These are phyloP conservation scores for Iris pallida DNA, from an alignment of 116 monocot genomes.

Conservation along the genomic window DNA sequence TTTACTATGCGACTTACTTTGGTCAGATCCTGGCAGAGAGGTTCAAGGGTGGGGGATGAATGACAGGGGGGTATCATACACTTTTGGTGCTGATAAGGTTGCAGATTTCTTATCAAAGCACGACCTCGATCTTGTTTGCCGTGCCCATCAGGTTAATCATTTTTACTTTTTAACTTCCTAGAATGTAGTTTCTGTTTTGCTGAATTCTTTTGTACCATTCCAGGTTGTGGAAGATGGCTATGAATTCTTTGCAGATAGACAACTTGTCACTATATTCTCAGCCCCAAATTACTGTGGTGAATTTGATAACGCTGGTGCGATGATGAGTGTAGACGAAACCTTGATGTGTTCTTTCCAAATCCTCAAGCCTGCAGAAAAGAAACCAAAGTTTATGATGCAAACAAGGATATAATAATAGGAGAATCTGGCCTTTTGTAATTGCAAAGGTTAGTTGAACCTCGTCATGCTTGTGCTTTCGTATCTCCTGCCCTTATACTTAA, in stretches of 20 bases:
- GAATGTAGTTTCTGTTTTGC: neutral
- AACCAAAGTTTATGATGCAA: conserved; percentile 33
- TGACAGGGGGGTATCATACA: conserved; percentile 88
- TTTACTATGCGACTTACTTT: conserved; percentile 79
- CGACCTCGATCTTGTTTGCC: conserved; percentile 78
- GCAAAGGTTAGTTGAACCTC: conserved; percentile 14
- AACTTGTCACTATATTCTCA: conserved; percentile 77
- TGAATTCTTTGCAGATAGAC: conserved; percentile 76
- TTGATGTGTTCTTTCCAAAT: conserved; percentile 71
- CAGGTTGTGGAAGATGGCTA: conserved; percentile 81
- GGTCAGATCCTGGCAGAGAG: conserved; percentile 78
- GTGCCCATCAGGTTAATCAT: conserved; percentile 73
- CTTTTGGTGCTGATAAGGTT: conserved; percentile 75
- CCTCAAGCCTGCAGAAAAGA: conserved; percentile 60
- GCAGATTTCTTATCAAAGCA: conserved; percentile 62
- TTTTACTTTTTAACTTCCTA: neutral
- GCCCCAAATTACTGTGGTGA: conserved; percentile 80
- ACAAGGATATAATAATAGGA: conserved; percentile 24
- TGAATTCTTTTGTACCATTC: conserved; percentile 2
- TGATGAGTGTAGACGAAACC: conserved; percentile 80
- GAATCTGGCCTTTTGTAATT: neutral
- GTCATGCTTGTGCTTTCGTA: neutral
- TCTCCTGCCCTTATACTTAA: no score
- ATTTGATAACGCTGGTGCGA: conserved; percentile 78
- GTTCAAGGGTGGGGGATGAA: conserved; percentile 82